These are phyloP conservation scores for Wickerhamiella kazuoi DNA, from an alignment of 805 yeast species.

Conservation along the genomic window DNA sequence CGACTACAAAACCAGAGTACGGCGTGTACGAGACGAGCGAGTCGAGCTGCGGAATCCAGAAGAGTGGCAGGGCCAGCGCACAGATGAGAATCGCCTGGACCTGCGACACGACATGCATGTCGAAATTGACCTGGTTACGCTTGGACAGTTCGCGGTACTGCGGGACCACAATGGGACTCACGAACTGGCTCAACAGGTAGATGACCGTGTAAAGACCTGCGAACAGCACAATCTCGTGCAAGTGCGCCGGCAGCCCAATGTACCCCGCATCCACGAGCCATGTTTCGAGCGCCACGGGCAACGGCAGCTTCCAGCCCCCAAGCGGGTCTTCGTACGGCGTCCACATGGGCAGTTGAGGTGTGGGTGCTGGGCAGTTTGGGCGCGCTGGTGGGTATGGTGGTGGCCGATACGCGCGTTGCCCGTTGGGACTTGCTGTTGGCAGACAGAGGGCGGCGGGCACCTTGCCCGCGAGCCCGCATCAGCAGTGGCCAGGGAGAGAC, in stretches of 20 bases:
- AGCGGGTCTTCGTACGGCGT: slow-evolving; percentile 10
- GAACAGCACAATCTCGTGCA: slow-evolving; percentile 52
- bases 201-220: slow-evolving; percentile 41
- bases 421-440: no score
- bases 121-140: slow-evolving; percentile 52
- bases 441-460: no score
- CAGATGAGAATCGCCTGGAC: slow-evolving; percentile 62
- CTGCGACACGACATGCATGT: slow-evolving; percentile 79
- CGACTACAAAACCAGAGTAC: slow-evolving; percentile 54
- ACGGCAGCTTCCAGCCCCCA: slow-evolving; percentile 6
- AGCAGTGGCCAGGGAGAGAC: no score
- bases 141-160: slow-evolving; percentile 31
- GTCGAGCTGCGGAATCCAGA: slow-evolving; percentile 38
- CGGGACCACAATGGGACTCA: slow-evolving; percentile 31
- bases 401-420: no score
- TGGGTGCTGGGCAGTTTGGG: background rate
- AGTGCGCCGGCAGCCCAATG: slow-evolving; percentile 19
- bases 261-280: slow-evolving; percentile 13
- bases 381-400: no score
- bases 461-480: no score
- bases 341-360: background rate
- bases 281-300: slow-evolving; percentile 4
- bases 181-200: slow-evolving; percentile 33
- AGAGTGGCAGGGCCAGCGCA: slow-evolving; percentile 42
- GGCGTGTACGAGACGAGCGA: slow-evolving; percentile 54